Evolutionary conservation across 1,139 yeast species (phyloP), one percentile per base, ranked within the genome.

Genomic region (Scheffersomyces lignicola): DNA sequence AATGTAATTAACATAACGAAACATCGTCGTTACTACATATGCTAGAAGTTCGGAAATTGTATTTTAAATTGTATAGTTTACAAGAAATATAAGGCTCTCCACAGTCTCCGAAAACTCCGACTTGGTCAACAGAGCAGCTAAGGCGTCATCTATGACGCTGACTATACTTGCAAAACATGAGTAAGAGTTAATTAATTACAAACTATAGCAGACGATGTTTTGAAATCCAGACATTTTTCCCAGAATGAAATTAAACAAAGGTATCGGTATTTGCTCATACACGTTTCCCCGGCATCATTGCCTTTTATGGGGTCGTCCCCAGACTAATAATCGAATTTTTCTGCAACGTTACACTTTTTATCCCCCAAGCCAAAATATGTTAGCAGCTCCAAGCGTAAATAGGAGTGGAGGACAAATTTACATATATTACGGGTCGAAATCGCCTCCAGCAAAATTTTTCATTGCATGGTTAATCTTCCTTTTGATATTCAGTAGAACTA

Each of bases 261-360:
- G 9, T 20, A n/a, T n/a, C n/a, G n/a, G n/a, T n/a, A n/a, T n/a
- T n/a, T n/a, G n/a, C n/a, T n/a, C 23, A 20, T 9, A 23, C 26
- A 23, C 26, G 26, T 23, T 23, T 23, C 26, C 26, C 26, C 26
- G 10, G 26, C 9, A 23, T 23, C 26, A 6, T 7, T 6, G 14
- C 7, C n/a, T n/a, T n/a, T 11, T 23, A 12, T 7, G 26, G 26
- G 8, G 10, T 9, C 8, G 8, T 23, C 26, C 8, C 26, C 6
- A 5, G 13, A 7, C 13, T 9, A 11, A 7, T n/a, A 14, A n/a
- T 18, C 7, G 11, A 26, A 3, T 26, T 26, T 26, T 16, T 26
- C 9, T 26, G 44, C 33, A 42, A 41, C 45, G 45, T 42, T 40
- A 41, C 45, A 40, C 33, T 30, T 33, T 7, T 32, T 11, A 22